These are phyloP conservation scores for Elongisporangium undulatum DNA, from an alignment of 352 stramenopile genomes.

Conservation along the genomic window DNA sequence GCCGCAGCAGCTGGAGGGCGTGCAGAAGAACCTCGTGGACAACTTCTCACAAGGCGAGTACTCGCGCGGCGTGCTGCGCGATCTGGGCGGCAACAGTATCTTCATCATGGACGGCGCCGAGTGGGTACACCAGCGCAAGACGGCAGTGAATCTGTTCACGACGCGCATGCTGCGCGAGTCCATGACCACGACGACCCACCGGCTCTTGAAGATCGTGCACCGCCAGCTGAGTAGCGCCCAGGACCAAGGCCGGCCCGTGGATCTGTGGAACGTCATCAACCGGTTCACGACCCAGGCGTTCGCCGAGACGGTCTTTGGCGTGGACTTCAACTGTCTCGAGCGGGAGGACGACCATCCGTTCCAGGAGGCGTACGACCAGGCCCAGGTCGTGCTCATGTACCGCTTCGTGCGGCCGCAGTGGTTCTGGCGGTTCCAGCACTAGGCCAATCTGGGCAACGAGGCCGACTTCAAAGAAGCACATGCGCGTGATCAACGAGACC, in stretches of 20 bases:
- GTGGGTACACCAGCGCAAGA: conserved; percentile 71
- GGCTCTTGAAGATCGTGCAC: conserved; percentile 3
- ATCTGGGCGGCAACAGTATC: conserved; percentile 58
- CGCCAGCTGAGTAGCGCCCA: conserved; percentile 8
- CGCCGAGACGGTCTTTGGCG: conserved; percentile 66
- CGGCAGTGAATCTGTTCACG: conserved; percentile 87
- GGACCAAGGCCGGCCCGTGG: conserved; percentile 19
- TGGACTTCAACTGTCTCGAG: conserved; percentile 36
- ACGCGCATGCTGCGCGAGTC: conserved; percentile 42
- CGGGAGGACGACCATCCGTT: conserved; percentile 25
- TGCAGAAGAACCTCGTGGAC: conserved; percentile 48
- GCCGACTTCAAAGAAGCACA: conserved; percentile 27
- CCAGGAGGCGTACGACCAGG: conserved; percentile 36
- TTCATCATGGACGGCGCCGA: conserved; percentile 45
- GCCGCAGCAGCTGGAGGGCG: conserved; percentile 27
- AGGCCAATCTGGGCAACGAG: conserved; percentile 22
- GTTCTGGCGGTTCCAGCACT: conserved; percentile 43
- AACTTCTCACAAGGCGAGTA: conserved; percentile 54
- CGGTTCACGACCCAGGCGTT: conserved; percentile 70
- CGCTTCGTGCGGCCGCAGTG: conserved; percentile 39
- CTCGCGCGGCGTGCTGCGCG: conserved; percentile 21
- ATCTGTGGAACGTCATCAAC: conserved; percentile 12
- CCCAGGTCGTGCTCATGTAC: conserved; percentile 23
- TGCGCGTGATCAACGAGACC: conserved; percentile 17
- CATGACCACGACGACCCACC: conserved; percentile 30